Evolutionary conservation across 257 asterid genomes (phyloP).

Genomic region (Solanum chmielewskii): DNA sequence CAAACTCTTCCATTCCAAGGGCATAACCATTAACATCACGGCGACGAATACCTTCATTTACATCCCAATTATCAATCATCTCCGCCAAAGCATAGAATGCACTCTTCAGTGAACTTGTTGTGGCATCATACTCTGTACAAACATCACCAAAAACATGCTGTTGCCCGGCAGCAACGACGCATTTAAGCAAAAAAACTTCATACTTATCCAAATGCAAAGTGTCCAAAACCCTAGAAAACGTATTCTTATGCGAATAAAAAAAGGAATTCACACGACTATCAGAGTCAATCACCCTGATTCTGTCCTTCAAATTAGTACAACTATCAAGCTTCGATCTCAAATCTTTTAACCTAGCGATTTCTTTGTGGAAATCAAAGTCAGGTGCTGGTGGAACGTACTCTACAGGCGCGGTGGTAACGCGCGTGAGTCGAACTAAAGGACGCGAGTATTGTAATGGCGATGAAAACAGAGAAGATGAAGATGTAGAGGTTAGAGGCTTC

Average conservation of each 20-base stretch:
- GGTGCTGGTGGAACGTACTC: constrained; percentile 69
- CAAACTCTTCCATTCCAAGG: constrained; percentile 30
- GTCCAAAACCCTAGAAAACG: constrained; percentile 26
- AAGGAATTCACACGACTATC: constrained; percentile 59
- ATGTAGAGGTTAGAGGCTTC: constrained; percentile 12
- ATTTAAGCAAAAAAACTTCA: constrained; percentile 64
- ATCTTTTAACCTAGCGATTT: constrained; percentile 47
- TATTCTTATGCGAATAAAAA: constrained; percentile 22
- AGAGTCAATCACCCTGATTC: constrained; percentile 26
- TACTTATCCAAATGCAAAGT: constrained; percentile 40
- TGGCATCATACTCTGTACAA: constrained; percentile 17
- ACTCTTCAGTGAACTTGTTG: constrained; percentile 43
- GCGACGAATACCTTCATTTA: neutral
- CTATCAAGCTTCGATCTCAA: constrained; percentile 28
- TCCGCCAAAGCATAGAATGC: constrained; percentile 74
- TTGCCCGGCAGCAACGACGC: constrained; percentile 83
- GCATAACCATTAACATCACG: constrained; percentile 11
- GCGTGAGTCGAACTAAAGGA: constrained; percentile 12
- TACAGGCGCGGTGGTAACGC: constrained; percentile 72
- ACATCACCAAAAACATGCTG: constrained; percentile 53
- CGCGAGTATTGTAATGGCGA: constrained; percentile 7
- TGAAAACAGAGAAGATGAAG: constrained; percentile 21
- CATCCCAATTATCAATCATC: constrained; percentile 83
- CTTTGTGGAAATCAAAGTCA: constrained; percentile 46
- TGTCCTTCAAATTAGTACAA: constrained; percentile 38